These are phyloP conservation scores for Beauveria caledonica DNA, from an alignment of 2,329 filamentous ascomycete species.

Conservation along the genomic window DNA sequence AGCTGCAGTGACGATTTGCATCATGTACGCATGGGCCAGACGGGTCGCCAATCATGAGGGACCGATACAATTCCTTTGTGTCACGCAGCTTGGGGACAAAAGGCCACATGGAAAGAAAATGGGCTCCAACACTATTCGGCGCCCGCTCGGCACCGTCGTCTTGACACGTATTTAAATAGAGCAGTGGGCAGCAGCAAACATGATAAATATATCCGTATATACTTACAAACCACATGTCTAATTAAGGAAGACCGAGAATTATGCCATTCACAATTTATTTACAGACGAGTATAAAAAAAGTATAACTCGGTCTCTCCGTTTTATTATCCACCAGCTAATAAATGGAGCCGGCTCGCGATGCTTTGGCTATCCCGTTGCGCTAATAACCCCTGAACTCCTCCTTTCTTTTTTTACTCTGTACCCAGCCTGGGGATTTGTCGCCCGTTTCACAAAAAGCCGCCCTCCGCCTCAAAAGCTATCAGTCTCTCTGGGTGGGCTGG, in stretches of 20 bases:
- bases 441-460: constrained; percentile 1
- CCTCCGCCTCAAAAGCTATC: neutral
- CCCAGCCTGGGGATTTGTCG: neutral
- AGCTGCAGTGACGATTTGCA: neutral
- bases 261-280: neutral
- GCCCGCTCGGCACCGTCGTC: too few species aligned
- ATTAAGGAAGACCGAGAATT: neutral
- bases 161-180: too few species aligned
- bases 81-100: too few species aligned
- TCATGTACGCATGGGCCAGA: neutral
- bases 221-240: too few species aligned
- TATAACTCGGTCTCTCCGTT: neutral
- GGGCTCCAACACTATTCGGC: too few species aligned
- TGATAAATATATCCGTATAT: neutral
- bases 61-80: too few species aligned
- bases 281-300: neutral
- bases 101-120: neutral
- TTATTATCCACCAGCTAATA: neutral
- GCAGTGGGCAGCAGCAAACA: neutral
- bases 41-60: too few species aligned
- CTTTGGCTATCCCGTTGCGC: neutral
- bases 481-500: neutral
- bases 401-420: neutral
- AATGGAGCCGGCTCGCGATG: neutral
- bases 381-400: neutral